Conservation (phyloP, 1,284 basidiomycete species). For the Sporisorium reilianum region DNA sequence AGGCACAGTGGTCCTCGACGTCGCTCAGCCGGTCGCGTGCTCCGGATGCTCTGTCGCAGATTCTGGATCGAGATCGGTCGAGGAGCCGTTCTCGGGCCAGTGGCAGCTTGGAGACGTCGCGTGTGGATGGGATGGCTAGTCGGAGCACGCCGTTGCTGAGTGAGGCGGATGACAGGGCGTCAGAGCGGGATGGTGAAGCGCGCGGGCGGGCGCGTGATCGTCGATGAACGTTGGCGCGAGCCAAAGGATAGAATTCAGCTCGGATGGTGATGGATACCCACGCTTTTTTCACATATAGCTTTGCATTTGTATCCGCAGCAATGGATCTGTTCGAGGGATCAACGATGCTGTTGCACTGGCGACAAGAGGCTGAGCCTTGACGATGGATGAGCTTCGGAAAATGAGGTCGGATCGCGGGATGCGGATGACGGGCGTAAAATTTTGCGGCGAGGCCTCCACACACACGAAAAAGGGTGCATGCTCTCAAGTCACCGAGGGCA, state of each 20-base stretch:
- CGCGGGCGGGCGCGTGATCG: conserved; percentile 41
- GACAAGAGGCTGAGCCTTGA: background rate
- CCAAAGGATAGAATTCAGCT: background rate
- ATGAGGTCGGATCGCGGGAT: conserved; percentile 3
- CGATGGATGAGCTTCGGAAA: background rate
- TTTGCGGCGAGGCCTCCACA: conserved; percentile 15
- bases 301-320: conserved; percentile 1
- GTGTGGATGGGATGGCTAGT: background rate
- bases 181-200: conserved; percentile 23
- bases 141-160: conserved; percentile 4
- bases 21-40: conserved; percentile 46
- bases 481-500: conserved; percentile 1
- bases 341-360: background rate
- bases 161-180: conserved; percentile 6
- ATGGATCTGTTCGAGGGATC: background rate
- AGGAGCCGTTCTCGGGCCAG: conserved; percentile 33
- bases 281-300: background rate
- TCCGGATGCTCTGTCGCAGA: conserved; percentile 51
- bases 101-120: conserved; percentile 4
- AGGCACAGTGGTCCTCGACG: conserved; percentile 45
- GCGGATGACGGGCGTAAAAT: conserved; percentile 12
- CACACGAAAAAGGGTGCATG: background rate
- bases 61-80: conserved; percentile 41
- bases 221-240: conserved; percentile 2
- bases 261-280: background rate